Conservation (phyloP, 1,139 yeast genomes). For the Sugiyamaella pinicola region DNA sequence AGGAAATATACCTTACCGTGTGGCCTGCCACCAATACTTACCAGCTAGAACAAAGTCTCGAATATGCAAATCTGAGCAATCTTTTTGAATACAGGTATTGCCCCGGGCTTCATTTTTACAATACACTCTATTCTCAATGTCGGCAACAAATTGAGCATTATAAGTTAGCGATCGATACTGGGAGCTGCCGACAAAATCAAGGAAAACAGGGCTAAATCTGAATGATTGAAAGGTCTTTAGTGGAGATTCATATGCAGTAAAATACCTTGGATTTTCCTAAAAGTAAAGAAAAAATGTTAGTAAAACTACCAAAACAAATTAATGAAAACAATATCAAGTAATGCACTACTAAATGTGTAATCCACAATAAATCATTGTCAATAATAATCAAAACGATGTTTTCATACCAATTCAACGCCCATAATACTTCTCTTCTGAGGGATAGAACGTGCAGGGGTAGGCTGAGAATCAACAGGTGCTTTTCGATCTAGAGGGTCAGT, state of each 20-base stretch:
- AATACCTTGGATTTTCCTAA: constrained; percentile 28
- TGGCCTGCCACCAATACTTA: constrained; percentile 18
- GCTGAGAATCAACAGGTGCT: not conserved
- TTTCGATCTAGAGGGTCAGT: not conserved
- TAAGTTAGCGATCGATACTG: constrained; percentile 38
- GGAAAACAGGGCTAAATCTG: constrained; percentile 38
- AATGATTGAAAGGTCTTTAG: constrained; percentile 36
- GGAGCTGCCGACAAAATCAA: constrained; percentile 26
- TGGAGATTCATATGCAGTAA: constrained; percentile 37
- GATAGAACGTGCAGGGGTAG: not conserved
- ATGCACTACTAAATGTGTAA: not conserved
- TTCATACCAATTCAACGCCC: constrained; percentile 25
- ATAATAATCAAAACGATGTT: constrained; percentile 6
- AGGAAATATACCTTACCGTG: no score
- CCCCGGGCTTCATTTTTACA: constrained; percentile 37
- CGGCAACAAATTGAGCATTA: constrained; percentile 32
- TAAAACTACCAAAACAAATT: not conserved
- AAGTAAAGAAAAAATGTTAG: constrained; percentile 7
- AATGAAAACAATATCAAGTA: not conserved
- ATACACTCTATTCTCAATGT: constrained; percentile 26
- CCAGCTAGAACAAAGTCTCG: constrained; percentile 33
- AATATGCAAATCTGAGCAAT: constrained; percentile 39
- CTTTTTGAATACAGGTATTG: constrained; percentile 31
- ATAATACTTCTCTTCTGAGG: constrained; percentile 21
- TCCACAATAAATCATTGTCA: not conserved